Base-by-base conservation (phyloP, 345 rosid species). In the Moricandia moricandioides region DNA sequence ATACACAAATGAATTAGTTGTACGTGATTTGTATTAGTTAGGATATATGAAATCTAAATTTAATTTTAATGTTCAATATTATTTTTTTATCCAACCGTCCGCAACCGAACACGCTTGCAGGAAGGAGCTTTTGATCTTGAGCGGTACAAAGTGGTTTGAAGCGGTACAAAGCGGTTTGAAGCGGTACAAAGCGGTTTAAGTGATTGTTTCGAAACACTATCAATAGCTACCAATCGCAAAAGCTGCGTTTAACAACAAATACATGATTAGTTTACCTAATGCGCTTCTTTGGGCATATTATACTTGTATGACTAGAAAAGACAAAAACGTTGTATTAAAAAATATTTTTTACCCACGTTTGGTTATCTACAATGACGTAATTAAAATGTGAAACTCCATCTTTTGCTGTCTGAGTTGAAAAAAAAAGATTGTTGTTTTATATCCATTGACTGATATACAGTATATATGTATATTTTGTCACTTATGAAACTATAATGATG, bases 321-420 rank as follows among this genome's bases (percentile, higher is more conserved):
- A 54, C 58, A 18, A 6, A 54, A 54, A 52, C 26, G 17, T 52
- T 7, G n/a, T n/a, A n/a, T n/a, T n/a, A n/a, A n/a, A n/a, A n/a
- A n/a, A 12, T 3, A 37, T 7, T 0, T 8, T 62, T 27, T 78
- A 52, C 97, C 70, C 82, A 94, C 98, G 85, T 88, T 87, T 90
- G 85, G 74, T 74, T 83, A 74, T 94, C 98, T 33, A 91, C 91
- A 17, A 94, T 91, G 63, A 91, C 69, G 79, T 90, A 94, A 24
- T 97, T 85, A 78, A 91, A 94, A 7, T 95, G 89, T 45, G 96
- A 91, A 78, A 71, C 88, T 61, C 98, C 98, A 27, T 74, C 88
- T 78, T 86, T 68, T 66, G 95, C 78, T 43, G 81, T 93, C 98
- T 94, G 89, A 64, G 72, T 61, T 57, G n/a, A 6, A 40, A 55